These are phyloP conservation scores for Hypoxylon sp. DNA, from an alignment of 2,329 filamentous ascomycete species.

Conservation along the genomic window DNA sequence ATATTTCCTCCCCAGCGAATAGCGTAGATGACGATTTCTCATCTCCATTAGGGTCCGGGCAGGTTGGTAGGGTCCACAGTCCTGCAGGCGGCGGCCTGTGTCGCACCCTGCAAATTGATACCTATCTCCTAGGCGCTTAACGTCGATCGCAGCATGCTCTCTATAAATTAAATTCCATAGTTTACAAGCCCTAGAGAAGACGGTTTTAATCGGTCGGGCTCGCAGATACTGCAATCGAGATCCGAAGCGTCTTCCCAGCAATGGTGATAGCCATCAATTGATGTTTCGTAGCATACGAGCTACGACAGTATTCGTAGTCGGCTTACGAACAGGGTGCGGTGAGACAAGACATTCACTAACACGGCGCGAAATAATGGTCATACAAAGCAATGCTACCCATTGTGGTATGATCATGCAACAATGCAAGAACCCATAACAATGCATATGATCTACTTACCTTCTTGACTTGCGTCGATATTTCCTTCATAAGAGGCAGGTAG, in stretches of 20 bases:
- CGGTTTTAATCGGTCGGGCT: neutral
- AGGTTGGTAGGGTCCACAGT: slow-evolving; percentile 4
- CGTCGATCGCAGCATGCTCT: too few relatives aligned
- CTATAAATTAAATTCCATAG: neutral
- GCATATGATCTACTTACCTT: neutral
- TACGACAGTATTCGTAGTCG: neutral
- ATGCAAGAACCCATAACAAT: slow-evolving; percentile 1
- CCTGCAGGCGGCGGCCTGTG: slow-evolving; percentile 11
- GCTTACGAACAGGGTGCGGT: slow-evolving; percentile 1
- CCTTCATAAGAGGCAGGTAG: neutral
- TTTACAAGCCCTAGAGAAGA: neutral
- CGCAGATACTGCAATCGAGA: neutral
- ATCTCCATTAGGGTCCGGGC: slow-evolving; percentile 3
- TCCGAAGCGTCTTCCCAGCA: neutral
- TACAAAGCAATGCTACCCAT: slow-evolving; percentile 9
- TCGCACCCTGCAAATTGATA: slow-evolving; percentile 7
- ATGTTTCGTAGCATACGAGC: neutral
- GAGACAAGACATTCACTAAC: slow-evolving; percentile 4
- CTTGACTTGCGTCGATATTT: neutral
- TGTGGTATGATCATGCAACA: slow-evolving; percentile 2
- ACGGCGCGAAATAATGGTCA: neutral
- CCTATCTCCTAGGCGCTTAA: neutral
- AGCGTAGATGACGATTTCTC: slow-evolving; percentile 15
- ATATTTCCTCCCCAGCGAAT: slow-evolving; percentile 5
- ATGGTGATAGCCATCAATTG: neutral